Conservation (phyloP, 352 stramenopile species). For the Plasmopara halstedii region DNA sequence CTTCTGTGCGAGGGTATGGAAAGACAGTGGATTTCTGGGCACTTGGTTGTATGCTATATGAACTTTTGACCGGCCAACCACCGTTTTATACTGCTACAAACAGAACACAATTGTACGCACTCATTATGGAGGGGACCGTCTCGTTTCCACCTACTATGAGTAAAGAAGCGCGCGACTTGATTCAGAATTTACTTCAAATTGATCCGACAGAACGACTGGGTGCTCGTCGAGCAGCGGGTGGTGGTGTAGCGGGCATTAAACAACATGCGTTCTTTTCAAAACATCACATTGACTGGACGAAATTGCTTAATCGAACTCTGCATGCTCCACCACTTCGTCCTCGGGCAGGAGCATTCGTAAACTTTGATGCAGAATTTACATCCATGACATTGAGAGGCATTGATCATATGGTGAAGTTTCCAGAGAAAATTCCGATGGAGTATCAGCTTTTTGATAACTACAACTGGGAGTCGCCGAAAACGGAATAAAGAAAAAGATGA, state of each 20-base stretch:
- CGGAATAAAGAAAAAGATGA: conserved; percentile 12
- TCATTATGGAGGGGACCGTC: conserved; percentile 42
- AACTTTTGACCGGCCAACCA: conserved; percentile 84
- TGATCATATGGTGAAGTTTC: conserved; percentile 73
- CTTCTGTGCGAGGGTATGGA: conserved; percentile 54
- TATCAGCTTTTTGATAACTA: conserved; percentile 85
- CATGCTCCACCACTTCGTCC: conserved; percentile 51
- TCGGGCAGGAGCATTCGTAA: conserved; percentile 57
- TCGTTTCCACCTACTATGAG: conserved; percentile 49
- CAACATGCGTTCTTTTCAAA: conserved; percentile 62
- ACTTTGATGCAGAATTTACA: conserved; percentile 85
- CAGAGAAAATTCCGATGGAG: conserved; percentile 66
- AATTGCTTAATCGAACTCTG: conserved; percentile 34
- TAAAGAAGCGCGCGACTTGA: conserved; percentile 39
- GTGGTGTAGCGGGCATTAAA: conserved; percentile 40
- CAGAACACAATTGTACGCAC: conserved; percentile 46
- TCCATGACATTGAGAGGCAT: conserved; percentile 62
- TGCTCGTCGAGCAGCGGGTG: conserved; percentile 16
- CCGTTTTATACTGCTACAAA: conserved; percentile 78
- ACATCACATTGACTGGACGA: conserved; percentile 53
- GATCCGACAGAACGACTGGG: conserved; percentile 58
- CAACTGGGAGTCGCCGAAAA: conserved; percentile 62
- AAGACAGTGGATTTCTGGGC: conserved; percentile 88
- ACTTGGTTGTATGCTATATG: conserved; percentile 80
- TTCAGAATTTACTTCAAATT: conserved; percentile 37